Evolutionary conservation across 345 rosid species (phyloP).

Genomic region (Passiflora organensis): DNA sequence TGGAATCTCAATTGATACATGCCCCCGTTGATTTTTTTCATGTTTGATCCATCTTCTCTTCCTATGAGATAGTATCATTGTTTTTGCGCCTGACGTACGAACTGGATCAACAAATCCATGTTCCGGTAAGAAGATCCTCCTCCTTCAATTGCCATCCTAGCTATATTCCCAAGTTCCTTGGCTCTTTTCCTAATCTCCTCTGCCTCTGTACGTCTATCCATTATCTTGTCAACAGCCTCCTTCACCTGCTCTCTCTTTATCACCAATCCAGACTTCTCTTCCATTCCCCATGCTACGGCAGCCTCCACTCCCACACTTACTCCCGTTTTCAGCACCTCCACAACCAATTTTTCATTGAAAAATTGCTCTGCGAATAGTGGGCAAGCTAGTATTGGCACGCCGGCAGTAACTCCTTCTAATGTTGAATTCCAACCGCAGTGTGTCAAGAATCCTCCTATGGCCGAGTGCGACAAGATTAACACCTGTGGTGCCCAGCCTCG

Average conservation of each 20-base stretch:
- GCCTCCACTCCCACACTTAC: constrained; percentile 35
- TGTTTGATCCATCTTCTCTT: too few relatives aligned
- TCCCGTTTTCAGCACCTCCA: constrained; percentile 35
- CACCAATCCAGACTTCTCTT: constrained; percentile 22
- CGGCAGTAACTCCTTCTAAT: constrained; percentile 38
- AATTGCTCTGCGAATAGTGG: constrained; percentile 37
- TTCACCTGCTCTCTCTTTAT: constrained; percentile 19
- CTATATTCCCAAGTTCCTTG: constrained; percentile 15
- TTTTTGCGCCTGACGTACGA: constrained; percentile 1
- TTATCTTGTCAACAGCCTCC: constrained; percentile 7
- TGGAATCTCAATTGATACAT: too few relatives aligned
- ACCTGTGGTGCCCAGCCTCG: constrained; percentile 60
- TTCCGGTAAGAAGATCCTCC: constrained; percentile 28
- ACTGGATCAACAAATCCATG: constrained; percentile 11
- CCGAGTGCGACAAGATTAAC: constrained; percentile 38
- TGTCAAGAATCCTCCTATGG: constrained; percentile 48
- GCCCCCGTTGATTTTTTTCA: too few relatives aligned
- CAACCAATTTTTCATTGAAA: constrained; percentile 31
- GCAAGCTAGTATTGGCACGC: constrained; percentile 36
- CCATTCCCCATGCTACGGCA: constrained; percentile 21
- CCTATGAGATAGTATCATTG: too few relatives aligned
- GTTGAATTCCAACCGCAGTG: constrained; percentile 67
- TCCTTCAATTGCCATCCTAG: constrained; percentile 16
- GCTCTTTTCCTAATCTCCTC: constrained; percentile 27
- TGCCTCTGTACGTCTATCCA: constrained; percentile 17